Evolutionary conservation across 768 basidiomycete genomes (phyloP).

Genomic region (Atractiella rhizophila): DNA sequence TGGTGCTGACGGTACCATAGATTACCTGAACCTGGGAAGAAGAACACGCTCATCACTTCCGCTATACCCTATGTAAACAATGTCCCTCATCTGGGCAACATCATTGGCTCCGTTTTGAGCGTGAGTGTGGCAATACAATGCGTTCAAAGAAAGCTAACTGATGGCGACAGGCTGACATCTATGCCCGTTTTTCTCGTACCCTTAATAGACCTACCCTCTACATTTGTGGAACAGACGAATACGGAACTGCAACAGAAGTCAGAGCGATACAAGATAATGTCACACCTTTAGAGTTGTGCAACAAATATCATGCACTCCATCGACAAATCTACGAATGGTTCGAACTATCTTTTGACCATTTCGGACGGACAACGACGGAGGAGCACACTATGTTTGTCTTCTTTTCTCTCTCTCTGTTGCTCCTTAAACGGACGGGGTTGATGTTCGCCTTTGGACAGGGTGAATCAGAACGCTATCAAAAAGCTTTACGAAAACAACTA

Average conservation of each 20-base stretch:
- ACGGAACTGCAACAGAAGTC: slow-evolving; percentile 97
- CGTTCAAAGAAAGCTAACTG: slow-evolving; percentile 85
- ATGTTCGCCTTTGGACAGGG: slow-evolving; percentile 27
- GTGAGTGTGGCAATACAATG: slow-evolving; percentile 37
- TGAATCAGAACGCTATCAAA: slow-evolving; percentile 67
- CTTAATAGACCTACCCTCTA: slow-evolving; percentile 74
- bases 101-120: slow-evolving; percentile 6
- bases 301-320: slow-evolving; percentile 71
- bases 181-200: slow-evolving; percentile 55
- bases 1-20: too few relatives aligned
- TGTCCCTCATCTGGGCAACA: slow-evolving; percentile 71
- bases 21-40: slow-evolving; percentile 58
- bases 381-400: slow-evolving; percentile 54
- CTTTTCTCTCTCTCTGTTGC: background rate
- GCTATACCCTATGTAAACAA: slow-evolving; percentile 93
- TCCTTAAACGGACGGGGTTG: background rate
- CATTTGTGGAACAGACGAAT: slow-evolving; percentile 95
- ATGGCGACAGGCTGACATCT: slow-evolving; percentile 98
- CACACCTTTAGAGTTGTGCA: slow-evolving; percentile 53
- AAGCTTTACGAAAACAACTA: slow-evolving; percentile 53
- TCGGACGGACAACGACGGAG: slow-evolving; percentile 78
- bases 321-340: slow-evolving; percentile 94
- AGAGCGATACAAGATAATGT: slow-evolving; percentile 74
- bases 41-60: slow-evolving; percentile 75
- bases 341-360: slow-evolving; percentile 85